Percentiles rank a stretch among this genome's conserved stretches.
Evolutionary conservation across 352 stramenopile genomes (phyloP).

Genomic region (Lagenidium giganteum): DNA sequence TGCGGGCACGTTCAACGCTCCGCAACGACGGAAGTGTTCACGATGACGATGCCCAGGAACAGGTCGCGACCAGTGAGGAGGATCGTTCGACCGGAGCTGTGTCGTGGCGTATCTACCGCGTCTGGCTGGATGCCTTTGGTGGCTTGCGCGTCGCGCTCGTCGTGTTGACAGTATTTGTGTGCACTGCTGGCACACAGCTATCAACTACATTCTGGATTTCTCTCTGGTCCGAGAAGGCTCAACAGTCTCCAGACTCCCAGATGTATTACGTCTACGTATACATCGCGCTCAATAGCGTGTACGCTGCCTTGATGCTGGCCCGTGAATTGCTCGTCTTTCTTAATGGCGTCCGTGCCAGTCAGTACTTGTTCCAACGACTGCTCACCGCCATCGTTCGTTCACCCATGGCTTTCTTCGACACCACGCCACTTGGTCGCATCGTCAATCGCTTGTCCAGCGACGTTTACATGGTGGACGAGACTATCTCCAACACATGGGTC

Average conservation of each 20-base stretch:
- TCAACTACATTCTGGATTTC: constrained; percentile 81
- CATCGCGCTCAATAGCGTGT: constrained; percentile 50
- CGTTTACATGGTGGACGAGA: constrained; percentile 55
- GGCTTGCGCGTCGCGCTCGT: constrained; percentile 29
- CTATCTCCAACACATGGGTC: constrained; percentile 41
- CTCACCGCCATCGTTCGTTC: constrained; percentile 49
- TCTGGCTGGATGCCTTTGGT: constrained; percentile 50
- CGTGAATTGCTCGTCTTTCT: constrained; percentile 39
- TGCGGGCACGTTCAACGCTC: too few relatives aligned
- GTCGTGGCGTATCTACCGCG: constrained; percentile 41
- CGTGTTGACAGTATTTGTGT: constrained; percentile 41
- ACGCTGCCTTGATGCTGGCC: constrained; percentile 42
- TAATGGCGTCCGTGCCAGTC: constrained; percentile 47
- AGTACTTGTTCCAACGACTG: constrained; percentile 44
- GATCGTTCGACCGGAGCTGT: constrained; percentile 53
- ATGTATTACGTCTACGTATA: constrained; percentile 70
- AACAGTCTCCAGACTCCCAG: constrained; percentile 27
- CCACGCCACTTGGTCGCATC: constrained; percentile 63
- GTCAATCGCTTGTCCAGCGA: constrained; percentile 70
- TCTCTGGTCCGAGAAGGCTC: constrained; percentile 75
- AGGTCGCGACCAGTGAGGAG: constrained; percentile 26
- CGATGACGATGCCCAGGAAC: constrained; percentile 21
- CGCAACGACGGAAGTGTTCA: constrained; percentile 19
- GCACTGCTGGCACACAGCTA: constrained; percentile 32
- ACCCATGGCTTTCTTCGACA: constrained; percentile 77